Percentiles rank a stretch among this genome's conserved stretches.
Evolutionary conservation across 495 filamentous ascomycete genomes (phyloP).

Genomic region (Patellaria atrata): DNA sequence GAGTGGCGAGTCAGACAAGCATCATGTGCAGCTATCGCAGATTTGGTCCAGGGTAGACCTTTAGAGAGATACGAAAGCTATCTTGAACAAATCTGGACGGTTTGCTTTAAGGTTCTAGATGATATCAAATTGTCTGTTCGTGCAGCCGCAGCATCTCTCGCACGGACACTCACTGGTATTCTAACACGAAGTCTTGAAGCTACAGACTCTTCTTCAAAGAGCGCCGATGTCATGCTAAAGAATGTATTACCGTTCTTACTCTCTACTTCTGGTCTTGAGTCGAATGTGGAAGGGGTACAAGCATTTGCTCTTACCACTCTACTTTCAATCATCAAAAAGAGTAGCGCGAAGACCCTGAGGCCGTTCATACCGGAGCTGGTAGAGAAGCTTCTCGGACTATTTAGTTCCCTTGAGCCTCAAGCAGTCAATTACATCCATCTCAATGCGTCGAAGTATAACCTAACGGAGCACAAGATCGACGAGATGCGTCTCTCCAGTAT

Average conservation of each 20-base stretch:
- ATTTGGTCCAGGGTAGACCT: constrained; percentile 62
- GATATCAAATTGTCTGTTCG: constrained; percentile 91
- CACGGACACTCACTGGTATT: constrained; percentile 64
- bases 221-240: constrained; percentile 59
- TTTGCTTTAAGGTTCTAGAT: constrained; percentile 73
- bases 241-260: constrained; percentile 81
- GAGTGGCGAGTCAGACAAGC: constrained; percentile 91
- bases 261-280: constrained; percentile 79
- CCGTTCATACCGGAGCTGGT: constrained; percentile 72
- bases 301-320: constrained; percentile 49
- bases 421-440: constrained; percentile 83
- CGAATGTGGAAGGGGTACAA: constrained; percentile 71
- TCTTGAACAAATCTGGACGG: constrained; percentile 67
- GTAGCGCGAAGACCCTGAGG: constrained; percentile 49
- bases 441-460: constrained; percentile 72
- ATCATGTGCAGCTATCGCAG: constrained; percentile 77
- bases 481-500: constrained; percentile 65
- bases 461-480: constrained; percentile 74
- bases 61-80: constrained; percentile 71
- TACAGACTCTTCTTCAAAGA: constrained; percentile 51
- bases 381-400: constrained; percentile 59
- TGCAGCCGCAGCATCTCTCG: constrained; percentile 62
- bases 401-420: constrained; percentile 78
- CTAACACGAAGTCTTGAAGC: constrained; percentile 77
- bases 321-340: constrained; percentile 77